These are phyloP conservation scores for Erodium moschatum DNA, from an alignment of 441 rosid species.

Conservation along the genomic window DNA sequence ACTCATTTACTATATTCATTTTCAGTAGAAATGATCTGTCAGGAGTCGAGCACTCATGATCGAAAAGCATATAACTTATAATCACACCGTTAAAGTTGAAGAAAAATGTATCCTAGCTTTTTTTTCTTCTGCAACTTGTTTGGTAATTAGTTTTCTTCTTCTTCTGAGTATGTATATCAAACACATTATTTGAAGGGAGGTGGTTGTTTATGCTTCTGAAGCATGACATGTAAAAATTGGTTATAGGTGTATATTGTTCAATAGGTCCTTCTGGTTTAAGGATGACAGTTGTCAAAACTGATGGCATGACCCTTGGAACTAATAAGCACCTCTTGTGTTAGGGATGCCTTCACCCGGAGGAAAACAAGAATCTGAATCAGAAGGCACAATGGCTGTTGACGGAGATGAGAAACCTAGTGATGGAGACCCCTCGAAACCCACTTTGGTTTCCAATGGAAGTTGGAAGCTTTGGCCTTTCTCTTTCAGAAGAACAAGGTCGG, in stretches of 20 bases:
- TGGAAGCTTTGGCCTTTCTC: conserved; percentile 94
- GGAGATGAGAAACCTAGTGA: conserved; percentile 31
- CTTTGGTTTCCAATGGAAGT: conserved; percentile 40
- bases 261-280: conserved; percentile 36
- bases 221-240: too few species aligned
- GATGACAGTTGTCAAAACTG: conserved; percentile 46
- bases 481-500: conserved; percentile 42
- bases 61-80: too few species aligned
- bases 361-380: conserved; percentile 38
- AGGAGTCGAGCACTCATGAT: too few species aligned
- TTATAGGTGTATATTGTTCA: too few species aligned
- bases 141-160: neutral
- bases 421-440: conserved; percentile 35
- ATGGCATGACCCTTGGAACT: conserved; percentile 50
- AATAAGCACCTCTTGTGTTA: conserved; percentile 48
- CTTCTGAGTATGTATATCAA: neutral
- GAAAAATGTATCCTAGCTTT: neutral
- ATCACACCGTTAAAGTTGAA: neutral
- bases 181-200: neutral
- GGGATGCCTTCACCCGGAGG: conserved; percentile 49
- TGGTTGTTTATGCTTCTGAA: too few species aligned
- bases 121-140: neutral
- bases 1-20: conserved; percentile 1
- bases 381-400: conserved; percentile 56
- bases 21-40: neutral